phyloP scores from a whole-genome alignment of 257 asterid genomes.

The Petunia secreta region DNA sequence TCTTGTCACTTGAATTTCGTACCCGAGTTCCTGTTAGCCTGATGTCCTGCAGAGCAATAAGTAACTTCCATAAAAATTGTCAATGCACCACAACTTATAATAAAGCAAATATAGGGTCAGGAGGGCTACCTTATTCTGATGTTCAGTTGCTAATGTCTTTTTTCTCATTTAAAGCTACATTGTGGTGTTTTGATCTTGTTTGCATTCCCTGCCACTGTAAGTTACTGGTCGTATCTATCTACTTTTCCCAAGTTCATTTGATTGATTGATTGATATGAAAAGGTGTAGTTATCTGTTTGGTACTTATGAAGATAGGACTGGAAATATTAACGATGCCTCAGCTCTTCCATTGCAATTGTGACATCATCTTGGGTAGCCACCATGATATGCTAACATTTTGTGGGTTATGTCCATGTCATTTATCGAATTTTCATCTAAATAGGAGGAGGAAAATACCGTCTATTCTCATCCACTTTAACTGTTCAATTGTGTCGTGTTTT shows the following conservation, averaged over 20 bases:
- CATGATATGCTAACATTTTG: background rate
- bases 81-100: background rate
- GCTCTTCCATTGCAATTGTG: conserved; percentile 19
- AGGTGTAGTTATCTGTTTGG: background rate
- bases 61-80: background rate
- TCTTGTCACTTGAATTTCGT: background rate
- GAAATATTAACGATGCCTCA: background rate
- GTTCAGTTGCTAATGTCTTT: background rate
- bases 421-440: background rate
- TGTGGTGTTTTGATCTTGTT: background rate
- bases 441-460: conserved; percentile 21
- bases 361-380: background rate
- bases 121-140: background rate
- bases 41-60: background rate
- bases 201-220: background rate
- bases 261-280: background rate
- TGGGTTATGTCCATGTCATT: conserved; percentile 17
- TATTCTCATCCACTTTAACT: background rate
- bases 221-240: background rate
- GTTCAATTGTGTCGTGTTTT: background rate
- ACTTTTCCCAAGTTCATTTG: background rate
- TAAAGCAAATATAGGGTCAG: background rate
- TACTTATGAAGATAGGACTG: background rate
- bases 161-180: background rate
- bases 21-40: background rate